These are phyloP conservation scores for Mollisiaceae sp. DNA, from an alignment of 2,329 filamentous ascomycete species.

Conservation along the genomic window DNA sequence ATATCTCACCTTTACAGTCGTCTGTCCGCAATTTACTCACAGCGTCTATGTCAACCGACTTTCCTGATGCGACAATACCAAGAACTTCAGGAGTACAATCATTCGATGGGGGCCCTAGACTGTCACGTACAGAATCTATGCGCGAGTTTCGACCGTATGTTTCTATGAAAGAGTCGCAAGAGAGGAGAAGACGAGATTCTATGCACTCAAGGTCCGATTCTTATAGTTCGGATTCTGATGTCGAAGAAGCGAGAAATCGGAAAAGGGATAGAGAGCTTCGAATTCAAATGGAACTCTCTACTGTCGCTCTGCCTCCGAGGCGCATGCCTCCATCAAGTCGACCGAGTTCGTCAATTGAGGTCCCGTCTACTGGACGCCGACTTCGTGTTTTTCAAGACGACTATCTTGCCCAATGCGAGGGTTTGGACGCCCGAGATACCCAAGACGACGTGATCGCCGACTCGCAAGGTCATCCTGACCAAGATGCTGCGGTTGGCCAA, in stretches of 20 bases:
- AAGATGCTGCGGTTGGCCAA: not conserved
- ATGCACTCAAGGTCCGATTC: conserved; percentile 25
- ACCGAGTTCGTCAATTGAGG: conserved; percentile 23
- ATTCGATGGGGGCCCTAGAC: conserved; percentile 24
- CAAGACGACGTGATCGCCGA: conserved; percentile 38
- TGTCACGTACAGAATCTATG: conserved; percentile 6
- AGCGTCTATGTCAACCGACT: conserved; percentile 22
- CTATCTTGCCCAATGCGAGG: conserved; percentile 37
- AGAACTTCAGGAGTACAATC: conserved; percentile 24
- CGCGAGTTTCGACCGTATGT: conserved; percentile 36
- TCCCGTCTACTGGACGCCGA: conserved; percentile 32
- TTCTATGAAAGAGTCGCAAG: conserved; percentile 41
- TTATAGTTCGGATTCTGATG: conserved; percentile 35
- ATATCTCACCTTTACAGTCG: conserved; percentile 28
- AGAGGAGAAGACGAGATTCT: conserved; percentile 27
- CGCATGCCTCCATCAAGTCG: conserved; percentile 11
- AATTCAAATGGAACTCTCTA: conserved; percentile 29
- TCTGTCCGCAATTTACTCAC: conserved; percentile 25
- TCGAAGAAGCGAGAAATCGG: conserved; percentile 11
- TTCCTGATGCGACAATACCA: conserved; percentile 6
- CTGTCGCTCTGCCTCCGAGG: conserved; percentile 23
- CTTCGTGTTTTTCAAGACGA: conserved; percentile 36
- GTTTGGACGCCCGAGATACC: conserved; percentile 30
- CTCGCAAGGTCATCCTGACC: conserved; percentile 29
- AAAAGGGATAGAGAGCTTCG: conserved; percentile 20